Base-by-base conservation (phyloP, 768 basidiomycete genomes). In the Kockovaella imperatae region DNA sequence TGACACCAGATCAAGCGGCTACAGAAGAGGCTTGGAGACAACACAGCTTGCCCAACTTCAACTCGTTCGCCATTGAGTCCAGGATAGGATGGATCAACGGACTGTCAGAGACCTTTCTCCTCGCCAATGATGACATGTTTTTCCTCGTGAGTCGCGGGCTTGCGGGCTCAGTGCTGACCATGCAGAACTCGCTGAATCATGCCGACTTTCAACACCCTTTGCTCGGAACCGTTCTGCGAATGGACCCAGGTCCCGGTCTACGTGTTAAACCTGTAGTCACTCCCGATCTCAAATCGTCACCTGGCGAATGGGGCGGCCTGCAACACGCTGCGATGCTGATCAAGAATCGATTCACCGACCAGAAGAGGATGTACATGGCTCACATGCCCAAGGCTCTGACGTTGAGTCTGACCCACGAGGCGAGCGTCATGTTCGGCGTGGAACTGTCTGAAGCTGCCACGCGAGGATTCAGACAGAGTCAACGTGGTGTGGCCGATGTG, bases 81-180 rank as follows among this genome's bases (percentile, higher is more conserved):
- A 35, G 57, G 29, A 30, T 70, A 13, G 64, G 54, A 4, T 68
- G 64, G 62, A 10, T 68, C 5, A 38, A 59, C 1, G 66, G 53
- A 10, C 34, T 70, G 13, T 49, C 53, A 3, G 68, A 70, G 29
- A 47, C 62, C 30, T 62, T 59, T 34, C 42, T 70, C 8, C 41
- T 62, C 14, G 50, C 53, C 42, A 70, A 70, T 46, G 68, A 70
- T 31, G 68, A 70, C 47, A 70, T 70, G 68, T 68, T 64, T 44
- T 51, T 70, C 35, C 49, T 65, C n/a, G 56, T 60, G 23, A 45
- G 59, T 60, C 23, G 18, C 31, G 26, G 5, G 11, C 13, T 32
- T 28, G 11, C 15, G 42, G 3, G 3, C 24, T 3, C 21, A n/a
- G 18, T 40, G 11, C 38, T 47, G 38, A 30, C 41, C 25, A 35